phyloP scores from a whole-genome alignment of 768 basidiomycete genomes.

The Suillus luteus region DNA sequence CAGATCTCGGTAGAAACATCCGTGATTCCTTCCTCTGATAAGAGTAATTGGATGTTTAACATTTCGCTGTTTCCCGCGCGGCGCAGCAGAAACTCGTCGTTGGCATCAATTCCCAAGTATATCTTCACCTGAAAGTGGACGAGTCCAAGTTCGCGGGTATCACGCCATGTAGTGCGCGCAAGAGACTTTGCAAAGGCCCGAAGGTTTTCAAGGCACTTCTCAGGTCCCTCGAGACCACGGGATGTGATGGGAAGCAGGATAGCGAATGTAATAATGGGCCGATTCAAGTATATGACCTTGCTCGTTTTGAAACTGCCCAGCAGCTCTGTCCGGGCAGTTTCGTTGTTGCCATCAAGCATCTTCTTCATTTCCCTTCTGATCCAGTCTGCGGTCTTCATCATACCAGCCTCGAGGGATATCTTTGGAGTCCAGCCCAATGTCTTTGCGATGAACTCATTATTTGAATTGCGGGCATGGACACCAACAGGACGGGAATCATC shows the following conservation, averaged over 20 bases:
- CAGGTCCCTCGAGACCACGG: slow-evolving; percentile 36
- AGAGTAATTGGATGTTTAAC: slow-evolving; percentile 35
- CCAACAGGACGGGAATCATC: slow-evolving; percentile 40
- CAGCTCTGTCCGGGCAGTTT: slow-evolving; percentile 14
- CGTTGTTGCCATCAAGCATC: slow-evolving; percentile 12
- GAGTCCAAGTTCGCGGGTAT: slow-evolving; percentile 36
- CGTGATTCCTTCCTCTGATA: slow-evolving; percentile 40
- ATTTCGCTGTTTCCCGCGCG: slow-evolving; percentile 12
- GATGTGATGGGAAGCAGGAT: slow-evolving; percentile 63
- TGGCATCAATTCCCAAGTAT: slow-evolving; percentile 56
- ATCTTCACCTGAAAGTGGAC: slow-evolving; percentile 40
- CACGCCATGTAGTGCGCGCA: slow-evolving; percentile 46
- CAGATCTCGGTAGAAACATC: slow-evolving; percentile 41
- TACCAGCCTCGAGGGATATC: slow-evolving; percentile 45
- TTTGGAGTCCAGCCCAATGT: slow-evolving; percentile 46
- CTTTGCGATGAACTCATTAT: slow-evolving; percentile 41
- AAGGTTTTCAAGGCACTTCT: slow-evolving; percentile 46
- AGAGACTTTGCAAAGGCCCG: slow-evolving; percentile 45
- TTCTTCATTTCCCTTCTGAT: slow-evolving; percentile 42
- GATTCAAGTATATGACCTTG: slow-evolving; percentile 39
- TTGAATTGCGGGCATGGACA: slow-evolving; percentile 52
- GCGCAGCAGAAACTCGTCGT: slow-evolving; percentile 43
- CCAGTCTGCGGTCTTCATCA: slow-evolving; percentile 50
- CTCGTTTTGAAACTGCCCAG: slow-evolving; percentile 36
- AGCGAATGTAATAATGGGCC: slow-evolving; percentile 43